Evolutionary conservation across 305 asterid species (phyloP), one percentile per base, ranked within the genome.

Genomic region (Andrographis paniculata): DNA sequence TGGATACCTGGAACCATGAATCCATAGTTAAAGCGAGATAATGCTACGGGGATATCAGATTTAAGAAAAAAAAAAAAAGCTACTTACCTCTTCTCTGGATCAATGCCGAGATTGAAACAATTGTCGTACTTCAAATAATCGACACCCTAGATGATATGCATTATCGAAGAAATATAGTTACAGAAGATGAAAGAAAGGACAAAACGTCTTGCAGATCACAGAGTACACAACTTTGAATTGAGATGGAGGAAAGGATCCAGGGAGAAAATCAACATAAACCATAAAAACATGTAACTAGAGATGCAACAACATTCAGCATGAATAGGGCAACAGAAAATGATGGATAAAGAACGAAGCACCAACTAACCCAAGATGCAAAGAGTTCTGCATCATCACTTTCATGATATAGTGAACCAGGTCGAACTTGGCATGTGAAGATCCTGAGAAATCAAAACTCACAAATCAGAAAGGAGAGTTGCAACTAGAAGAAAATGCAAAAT

Each of bases 101-200:
- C 56, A 48, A 82, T 69, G 38, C 94, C 94, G 49, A 79, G 70
- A 68, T 82, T 82, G 84, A 60, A 82, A 56, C 94, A 82, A 48
- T 82, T 82, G 73, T 82, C 94, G 33, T 79, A 82, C 61, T 82
- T 82, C 72, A 82, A 70, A 63, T 82, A 82, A 66, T 79, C 94
- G 44, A 82, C 71, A 38, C 69, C 94, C 94, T 76, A 49, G 2
- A 44, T 12, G 53, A 40, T 22, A 63, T 24, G 30, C 30, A 24
- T 4, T 3, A 8, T 24, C 8, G 8, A 3, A 8, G 30, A 24
- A 24, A 24, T 24, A 24, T 24, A 3, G 30, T 4, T 4, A 24
- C 4, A 23, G 30, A 9, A 27, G 20, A 40, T 9, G 17, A 9
- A 1, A 7, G 14, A 37, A 37, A n/a, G 14, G 3, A 37, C 16